Conservation (phyloP, 1,284 basidiomycete species). For the Cryptococcus jaspeensis region DNA sequence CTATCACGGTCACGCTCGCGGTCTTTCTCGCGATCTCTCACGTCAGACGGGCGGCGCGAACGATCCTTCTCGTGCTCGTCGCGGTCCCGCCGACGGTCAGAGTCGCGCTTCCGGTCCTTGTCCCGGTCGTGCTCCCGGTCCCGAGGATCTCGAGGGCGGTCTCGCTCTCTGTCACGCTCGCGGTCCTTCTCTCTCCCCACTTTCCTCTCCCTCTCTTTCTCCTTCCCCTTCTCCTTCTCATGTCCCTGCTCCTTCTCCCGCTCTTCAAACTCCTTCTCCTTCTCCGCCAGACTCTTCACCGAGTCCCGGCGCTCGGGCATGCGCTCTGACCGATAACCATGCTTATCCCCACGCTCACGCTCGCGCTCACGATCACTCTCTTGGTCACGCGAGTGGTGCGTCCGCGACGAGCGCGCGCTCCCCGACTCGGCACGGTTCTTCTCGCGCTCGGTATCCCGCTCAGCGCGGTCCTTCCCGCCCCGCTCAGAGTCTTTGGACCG, state of each 20-base stretch:
- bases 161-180: slow-evolving; percentile 59
- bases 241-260: not conserved
- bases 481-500: too few species aligned
- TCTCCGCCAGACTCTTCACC: too few species aligned
- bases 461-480: too few species aligned
- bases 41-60: not conserved
- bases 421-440: not conserved
- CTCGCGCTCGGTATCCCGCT: too few species aligned
- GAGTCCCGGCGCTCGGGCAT: too few species aligned
- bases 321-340: too few species aligned
- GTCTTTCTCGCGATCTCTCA: not conserved
- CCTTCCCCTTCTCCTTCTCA: not conserved
- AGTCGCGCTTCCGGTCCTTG: not conserved
- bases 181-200: not conserved
- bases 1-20: not conserved
- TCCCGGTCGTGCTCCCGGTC: too few species aligned
- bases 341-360: not conserved
- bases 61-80: not conserved
- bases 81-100: not conserved
- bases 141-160: not conserved
- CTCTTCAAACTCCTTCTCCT: not conserved
- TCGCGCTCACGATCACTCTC: not conserved
- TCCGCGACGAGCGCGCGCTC: not conserved
- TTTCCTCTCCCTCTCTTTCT: not conserved
- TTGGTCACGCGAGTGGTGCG: not conserved